phyloP scores from a whole-genome alignment of 2,329 filamentous ascomycete genomes.

The Trichoderma oligosporum region DNA sequence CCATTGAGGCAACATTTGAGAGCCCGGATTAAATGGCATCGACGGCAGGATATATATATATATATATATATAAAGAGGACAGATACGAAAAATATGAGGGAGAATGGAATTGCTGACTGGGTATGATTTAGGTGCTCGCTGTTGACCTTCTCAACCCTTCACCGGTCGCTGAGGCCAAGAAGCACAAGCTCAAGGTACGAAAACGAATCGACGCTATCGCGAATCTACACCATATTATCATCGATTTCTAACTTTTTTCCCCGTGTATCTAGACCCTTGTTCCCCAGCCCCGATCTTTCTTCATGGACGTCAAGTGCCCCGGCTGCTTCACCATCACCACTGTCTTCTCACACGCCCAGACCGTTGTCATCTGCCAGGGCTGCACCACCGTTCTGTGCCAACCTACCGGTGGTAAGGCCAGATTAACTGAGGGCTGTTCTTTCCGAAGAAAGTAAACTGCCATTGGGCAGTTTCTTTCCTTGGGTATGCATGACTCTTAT shows the following conservation, averaged over 20 bases:
- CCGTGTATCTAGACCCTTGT: conserved; percentile 68
- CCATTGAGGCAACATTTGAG: conserved; percentile 11
- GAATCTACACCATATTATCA: not conserved
- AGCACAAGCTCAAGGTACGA: conserved; percentile 99
- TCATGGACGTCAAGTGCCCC: conserved; percentile 99
- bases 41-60: not conserved
- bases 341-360: conserved; percentile 99
- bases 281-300: conserved; percentile 96
- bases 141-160: conserved; percentile 99
- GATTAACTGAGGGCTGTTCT: conserved; percentile 99
- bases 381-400: conserved; percentile 99
- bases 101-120: conserved; percentile 44
- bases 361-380: conserved; percentile 98
- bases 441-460: conserved; percentile 98
- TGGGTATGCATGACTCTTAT: conserved; percentile 48
- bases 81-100: not conserved
- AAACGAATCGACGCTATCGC: conserved; percentile 19
- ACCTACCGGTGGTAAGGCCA: conserved; percentile 97
- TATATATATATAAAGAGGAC: not conserved
- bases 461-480: conserved; percentile 45
- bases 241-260: conserved; percentile 23
- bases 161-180: conserved; percentile 95
- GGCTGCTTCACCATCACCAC: conserved; percentile 99
- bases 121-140: conserved; percentile 81
- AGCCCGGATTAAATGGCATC: conserved; percentile 22